A percentile compares a stretch with the other conserved stretches of the same genome.
Conservation (phyloP, 129 eudicot genomes). For the Ambrosia artemisiifolia region DNA sequence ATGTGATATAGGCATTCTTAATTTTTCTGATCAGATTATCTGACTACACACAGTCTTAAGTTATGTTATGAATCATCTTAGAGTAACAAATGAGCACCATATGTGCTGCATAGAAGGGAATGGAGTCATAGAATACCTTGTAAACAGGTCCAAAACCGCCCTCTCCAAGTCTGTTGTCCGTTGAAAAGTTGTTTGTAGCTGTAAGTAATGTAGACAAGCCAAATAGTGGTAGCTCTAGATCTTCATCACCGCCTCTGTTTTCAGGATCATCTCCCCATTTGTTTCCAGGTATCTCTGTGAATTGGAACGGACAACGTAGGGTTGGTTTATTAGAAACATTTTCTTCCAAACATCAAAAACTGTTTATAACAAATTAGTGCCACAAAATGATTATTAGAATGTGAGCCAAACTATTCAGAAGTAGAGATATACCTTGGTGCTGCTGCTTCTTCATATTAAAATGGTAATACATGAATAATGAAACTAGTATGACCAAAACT, state of each 20-base stretch:
- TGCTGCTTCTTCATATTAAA: not conserved
- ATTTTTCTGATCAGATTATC: not conserved
- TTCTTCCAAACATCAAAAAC: no score
- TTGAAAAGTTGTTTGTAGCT: constrained; percentile 39
- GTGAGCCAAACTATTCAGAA: no score
- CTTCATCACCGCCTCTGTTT: not conserved
- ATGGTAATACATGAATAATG: not conserved
- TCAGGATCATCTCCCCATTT: not conserved
- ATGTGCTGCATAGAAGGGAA: not conserved
- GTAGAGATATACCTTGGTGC: constrained; percentile 1
- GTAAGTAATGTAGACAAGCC: constrained; percentile 23
- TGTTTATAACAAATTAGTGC: no score
- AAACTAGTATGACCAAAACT: not conserved
- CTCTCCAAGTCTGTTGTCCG: constrained; percentile 40
- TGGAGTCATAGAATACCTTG: constrained; percentile 12
- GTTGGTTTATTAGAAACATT: no score
- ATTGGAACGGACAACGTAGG: not conserved
- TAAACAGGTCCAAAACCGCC: constrained; percentile 50
- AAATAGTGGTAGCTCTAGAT: constrained; percentile 35
- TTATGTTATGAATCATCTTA: not conserved
- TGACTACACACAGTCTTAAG: not conserved
- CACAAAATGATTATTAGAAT: no score
- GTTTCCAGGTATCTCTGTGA: constrained; percentile 2
- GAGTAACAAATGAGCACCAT: not conserved
- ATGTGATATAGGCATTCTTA: not conserved